These are phyloP conservation scores for Scutellaria barbata DNA, from an alignment of 257 asterid species.

Conservation along the genomic window DNA sequence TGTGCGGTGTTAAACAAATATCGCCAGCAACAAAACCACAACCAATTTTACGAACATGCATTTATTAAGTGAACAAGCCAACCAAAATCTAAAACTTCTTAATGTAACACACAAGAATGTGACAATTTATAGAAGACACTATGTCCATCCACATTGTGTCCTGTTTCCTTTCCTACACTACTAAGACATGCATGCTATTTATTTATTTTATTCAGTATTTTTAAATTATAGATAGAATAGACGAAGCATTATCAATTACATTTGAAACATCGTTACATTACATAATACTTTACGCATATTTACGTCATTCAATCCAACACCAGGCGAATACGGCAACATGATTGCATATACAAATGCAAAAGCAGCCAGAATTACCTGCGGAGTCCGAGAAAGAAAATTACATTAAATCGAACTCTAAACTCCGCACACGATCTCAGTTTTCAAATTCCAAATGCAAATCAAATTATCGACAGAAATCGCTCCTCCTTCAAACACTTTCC, in stretches of 20 bases:
- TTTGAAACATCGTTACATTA: constrained; percentile 20
- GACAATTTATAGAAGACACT: background rate
- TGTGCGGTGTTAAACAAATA: background rate
- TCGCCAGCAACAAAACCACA: constrained; percentile 21
- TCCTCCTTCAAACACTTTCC: background rate
- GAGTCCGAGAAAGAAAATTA: constrained; percentile 35
- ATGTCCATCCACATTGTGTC: background rate
- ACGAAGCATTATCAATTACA: background rate
- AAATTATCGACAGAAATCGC: background rate
- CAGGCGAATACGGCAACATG: constrained; percentile 10
- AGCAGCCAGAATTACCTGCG: constrained; percentile 39
- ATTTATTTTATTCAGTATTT: background rate
- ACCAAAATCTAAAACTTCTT: constrained; percentile 20
- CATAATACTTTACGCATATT: background rate
- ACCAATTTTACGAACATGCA: background rate
- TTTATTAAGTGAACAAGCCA: constrained; percentile 7
- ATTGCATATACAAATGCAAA: constrained; percentile 19
- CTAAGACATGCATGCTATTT: background rate
- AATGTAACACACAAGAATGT: background rate
- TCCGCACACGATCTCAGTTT: constrained; percentile 42
- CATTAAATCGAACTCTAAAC: constrained; percentile 39
- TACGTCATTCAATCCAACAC: constrained; percentile 23
- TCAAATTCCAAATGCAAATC: constrained; percentile 23
- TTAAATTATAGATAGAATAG: background rate
- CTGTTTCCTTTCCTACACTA: background rate